Base-by-base conservation (phyloP, 2,329 filamentous ascomycete species). In the Alternaria viburni region DNA sequence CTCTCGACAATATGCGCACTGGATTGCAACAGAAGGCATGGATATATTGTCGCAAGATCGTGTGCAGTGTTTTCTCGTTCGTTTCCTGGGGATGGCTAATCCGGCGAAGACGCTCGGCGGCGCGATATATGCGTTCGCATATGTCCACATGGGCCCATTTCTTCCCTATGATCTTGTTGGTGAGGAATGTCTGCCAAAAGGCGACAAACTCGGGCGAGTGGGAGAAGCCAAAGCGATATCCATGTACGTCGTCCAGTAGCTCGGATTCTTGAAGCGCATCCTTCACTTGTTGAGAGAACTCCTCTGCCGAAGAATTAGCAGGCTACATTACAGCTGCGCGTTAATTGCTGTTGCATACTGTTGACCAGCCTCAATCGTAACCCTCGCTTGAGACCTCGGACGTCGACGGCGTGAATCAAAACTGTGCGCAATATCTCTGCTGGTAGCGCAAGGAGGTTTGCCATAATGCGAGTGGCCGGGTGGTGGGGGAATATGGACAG, bases 171-270 rank as follows among this genome's bases (percentile, higher is more conserved):
- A 62, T 47, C 43, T 41, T 54, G 6, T 23, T 44, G 9, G 56
- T 62, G 6, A 62, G 43, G 13, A 55, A 62, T 11, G 36, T 17
- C 15, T 59, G 60, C 60, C 55, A 59, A 57, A 62, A 62, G 11
- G 57, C 19, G 15, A 47, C 43, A 13, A 50, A 46, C 12, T 59
- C 50, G 12, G 41, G 43, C 25, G 23, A 50, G 11, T 50, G n/a
- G 15, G 47, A n/a, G n/a, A 30, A 2, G 11, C 44, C 11, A 36
- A 51, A 32, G 28, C 25, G 36, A 19, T 41, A 41, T 17, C 36
- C 36, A 17, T 41, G 36, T 17, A 41, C 36, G n/a, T 41, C 49
- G 6, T 50, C 44, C 23, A 43, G 44, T 15, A 45, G 28, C 10
- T 25, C 13, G 5, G 58, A 56, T 19, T 49, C 41, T 3, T 41